Conservation (phyloP, 306 rosid genomes). For the Cucurbita moschata region DNA sequence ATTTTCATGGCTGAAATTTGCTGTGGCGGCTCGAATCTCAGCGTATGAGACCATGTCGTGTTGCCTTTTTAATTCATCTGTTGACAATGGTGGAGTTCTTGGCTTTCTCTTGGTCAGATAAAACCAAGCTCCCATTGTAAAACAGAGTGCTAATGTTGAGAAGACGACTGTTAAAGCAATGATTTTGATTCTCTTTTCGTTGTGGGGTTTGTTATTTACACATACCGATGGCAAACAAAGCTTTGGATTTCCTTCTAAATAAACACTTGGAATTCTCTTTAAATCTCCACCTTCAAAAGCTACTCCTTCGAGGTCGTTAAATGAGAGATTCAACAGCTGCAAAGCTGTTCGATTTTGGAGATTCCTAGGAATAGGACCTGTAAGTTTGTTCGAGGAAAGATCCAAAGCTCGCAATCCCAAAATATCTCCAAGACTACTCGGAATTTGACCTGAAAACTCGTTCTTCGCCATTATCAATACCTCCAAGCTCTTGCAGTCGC, state of each 20-base stretch:
- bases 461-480: slow-evolving; percentile 31
- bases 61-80: slow-evolving; percentile 13
- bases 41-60: slow-evolving; percentile 37
- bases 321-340: slow-evolving; percentile 37
- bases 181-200: not conserved
- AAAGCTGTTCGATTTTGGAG: slow-evolving; percentile 33
- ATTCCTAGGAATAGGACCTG: slow-evolving; percentile 46
- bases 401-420: slow-evolving; percentile 50
- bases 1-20: slow-evolving; percentile 14
- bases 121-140: not conserved
- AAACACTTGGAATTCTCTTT: slow-evolving; percentile 20
- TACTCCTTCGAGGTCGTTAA: slow-evolving; percentile 46
- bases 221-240: slow-evolving; percentile 33
- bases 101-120: not conserved
- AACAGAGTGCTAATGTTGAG: slow-evolving; percentile 12
- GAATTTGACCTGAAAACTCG: slow-evolving; percentile 50
- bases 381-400: slow-evolving; percentile 56
- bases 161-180: slow-evolving; percentile 9
- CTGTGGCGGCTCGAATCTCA: slow-evolving; percentile 48
- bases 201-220: not conserved
- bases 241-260: slow-evolving; percentile 49
- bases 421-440: slow-evolving; percentile 27
- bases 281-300: slow-evolving; percentile 21
- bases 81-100: not conserved
- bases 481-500: slow-evolving; percentile 45